phyloP scores from a whole-genome alignment of 495 filamentous ascomycete species.

The Penicillium herquei region DNA sequence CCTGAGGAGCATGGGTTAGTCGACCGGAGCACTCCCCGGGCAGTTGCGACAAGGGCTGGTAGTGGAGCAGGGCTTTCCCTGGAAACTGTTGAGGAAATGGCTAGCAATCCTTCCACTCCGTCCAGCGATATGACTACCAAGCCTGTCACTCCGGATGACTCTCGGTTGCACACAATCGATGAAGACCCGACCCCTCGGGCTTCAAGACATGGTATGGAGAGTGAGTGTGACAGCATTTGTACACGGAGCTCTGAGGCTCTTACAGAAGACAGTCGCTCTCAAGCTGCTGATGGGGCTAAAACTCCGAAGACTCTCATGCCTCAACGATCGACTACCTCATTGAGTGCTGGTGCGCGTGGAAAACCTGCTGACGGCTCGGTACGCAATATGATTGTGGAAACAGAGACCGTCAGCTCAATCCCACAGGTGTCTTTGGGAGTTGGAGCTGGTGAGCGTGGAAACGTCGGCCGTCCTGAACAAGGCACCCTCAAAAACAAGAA shows the following conservation, averaged over 20 bases:
- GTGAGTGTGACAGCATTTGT: conserved; percentile 51
- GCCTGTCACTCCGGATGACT: conserved; percentile 28
- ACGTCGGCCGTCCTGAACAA: conserved; percentile 49
- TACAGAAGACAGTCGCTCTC: conserved; percentile 36
- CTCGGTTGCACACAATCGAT: conserved; percentile 36
- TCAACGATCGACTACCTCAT: conserved; percentile 49
- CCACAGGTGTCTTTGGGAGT: conserved; percentile 81
- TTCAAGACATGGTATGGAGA: conserved; percentile 36
- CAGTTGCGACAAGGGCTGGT: conserved; percentile 53
- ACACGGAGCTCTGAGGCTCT: conserved; percentile 38
- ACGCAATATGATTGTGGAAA: conserved; percentile 96
- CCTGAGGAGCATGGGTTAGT: conserved; percentile 35
- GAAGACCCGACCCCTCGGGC: conserved; percentile 41
- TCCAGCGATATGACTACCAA: conserved; percentile 47
- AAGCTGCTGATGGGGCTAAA: conserved; percentile 22
- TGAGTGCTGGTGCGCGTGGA: conserved; percentile 46
- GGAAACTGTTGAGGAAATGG: conserved; percentile 88
- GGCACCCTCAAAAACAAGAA: conserved; percentile 82
- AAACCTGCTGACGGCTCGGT: conserved; percentile 72
- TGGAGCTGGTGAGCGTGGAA: conserved; percentile 60
- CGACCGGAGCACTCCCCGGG: conserved; percentile 35
- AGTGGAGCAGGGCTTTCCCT: conserved; percentile 68
- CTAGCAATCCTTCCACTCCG: conserved; percentile 76
- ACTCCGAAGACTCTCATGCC: conserved; percentile 36
- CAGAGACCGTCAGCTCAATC: conserved; percentile 90